Percentiles rank a stretch among this genome's conserved stretches.
Evolutionary conservation across 495 filamentous ascomycete species (phyloP).

Genomic region (Talaromyces nanjingensis): DNA sequence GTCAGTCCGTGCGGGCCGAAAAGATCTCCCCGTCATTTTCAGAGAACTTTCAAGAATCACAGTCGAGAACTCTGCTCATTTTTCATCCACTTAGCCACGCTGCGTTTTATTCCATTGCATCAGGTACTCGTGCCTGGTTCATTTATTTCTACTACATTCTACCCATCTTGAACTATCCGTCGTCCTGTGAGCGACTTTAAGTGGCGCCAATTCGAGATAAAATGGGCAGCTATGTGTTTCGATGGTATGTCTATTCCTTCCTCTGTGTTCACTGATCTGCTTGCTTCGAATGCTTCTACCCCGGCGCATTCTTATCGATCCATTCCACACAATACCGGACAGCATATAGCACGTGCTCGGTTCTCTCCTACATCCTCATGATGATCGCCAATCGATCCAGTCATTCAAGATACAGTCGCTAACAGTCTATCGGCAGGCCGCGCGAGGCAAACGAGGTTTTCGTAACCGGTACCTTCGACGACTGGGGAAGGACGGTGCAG

Average conservation of each 20-base stretch:
- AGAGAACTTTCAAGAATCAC: constrained; percentile 1
- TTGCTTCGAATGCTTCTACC: constrained; percentile 1
- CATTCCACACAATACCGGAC: neutral
- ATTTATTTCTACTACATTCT: neutral
- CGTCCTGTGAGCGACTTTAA: neutral
- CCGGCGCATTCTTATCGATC: neutral
- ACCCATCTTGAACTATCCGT: no score
- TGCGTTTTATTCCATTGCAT: neutral
- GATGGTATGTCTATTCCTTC: constrained; percentile 29
- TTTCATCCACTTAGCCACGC: neutral
- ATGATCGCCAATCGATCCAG: neutral
- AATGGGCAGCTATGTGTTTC: constrained; percentile 38
- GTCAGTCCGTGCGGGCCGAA: neutral
- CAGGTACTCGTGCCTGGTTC: neutral
- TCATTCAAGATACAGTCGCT: constrained; percentile 1
- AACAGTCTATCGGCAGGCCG: constrained; percentile 44
- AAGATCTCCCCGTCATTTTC: neutral
- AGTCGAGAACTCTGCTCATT: neutral
- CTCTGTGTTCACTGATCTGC: neutral
- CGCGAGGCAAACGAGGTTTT: constrained; percentile 76
- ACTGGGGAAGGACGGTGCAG: constrained; percentile 79
- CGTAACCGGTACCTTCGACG: constrained; percentile 93
- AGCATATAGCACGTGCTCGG: neutral
- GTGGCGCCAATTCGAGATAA: neutral
- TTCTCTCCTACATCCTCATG: neutral